Evolutionary conservation across 2,329 filamentous ascomycete genomes (phyloP).

Genomic region (Colletotrichum gigasporum): DNA sequence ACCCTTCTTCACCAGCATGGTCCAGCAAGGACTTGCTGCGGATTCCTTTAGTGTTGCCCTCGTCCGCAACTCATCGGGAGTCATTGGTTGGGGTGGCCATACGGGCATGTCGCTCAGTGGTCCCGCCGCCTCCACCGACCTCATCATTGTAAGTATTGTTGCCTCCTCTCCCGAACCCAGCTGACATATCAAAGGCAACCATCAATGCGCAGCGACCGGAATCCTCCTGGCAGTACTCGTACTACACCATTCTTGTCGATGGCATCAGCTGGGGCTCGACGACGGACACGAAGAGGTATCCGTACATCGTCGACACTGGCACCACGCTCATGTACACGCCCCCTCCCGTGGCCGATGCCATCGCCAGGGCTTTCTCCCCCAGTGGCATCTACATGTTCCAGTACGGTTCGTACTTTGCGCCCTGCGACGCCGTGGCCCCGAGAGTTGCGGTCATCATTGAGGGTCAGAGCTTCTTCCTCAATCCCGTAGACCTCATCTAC

Average conservation of each 20-base stretch:
- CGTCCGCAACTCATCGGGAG: constrained; percentile 55
- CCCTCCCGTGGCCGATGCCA: constrained; percentile 57
- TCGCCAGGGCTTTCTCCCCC: constrained; percentile 57
- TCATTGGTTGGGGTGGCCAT: constrained; percentile 56
- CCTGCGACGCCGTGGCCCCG: constrained; percentile 57
- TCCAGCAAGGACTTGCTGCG: constrained; percentile 54
- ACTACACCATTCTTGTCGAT: constrained; percentile 62
- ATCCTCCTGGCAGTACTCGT: constrained; percentile 57
- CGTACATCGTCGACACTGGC: constrained; percentile 62
- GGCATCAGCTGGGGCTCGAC: constrained; percentile 55
- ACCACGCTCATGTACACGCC: constrained; percentile 62
- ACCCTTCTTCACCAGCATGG: constrained; percentile 59
- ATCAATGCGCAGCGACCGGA: constrained; percentile 46
- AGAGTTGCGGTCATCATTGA: constrained; percentile 55
- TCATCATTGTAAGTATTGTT: constrained; percentile 54
- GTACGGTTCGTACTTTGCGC: constrained; percentile 58
- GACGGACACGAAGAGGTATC: constrained; percentile 52
- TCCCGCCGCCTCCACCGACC: constrained; percentile 46
- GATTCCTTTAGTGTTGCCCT: constrained; percentile 60
- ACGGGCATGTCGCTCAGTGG: constrained; percentile 46
- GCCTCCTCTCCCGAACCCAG: not conserved
- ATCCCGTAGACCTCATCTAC: constrained; percentile 58
- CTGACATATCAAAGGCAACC: constrained; percentile 49
- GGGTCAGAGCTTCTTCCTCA: constrained; percentile 55
- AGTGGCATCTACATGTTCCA: constrained; percentile 56